Base-by-base conservation (phyloP, 1,139 yeast genomes). In the Pichia sp. region DNA sequence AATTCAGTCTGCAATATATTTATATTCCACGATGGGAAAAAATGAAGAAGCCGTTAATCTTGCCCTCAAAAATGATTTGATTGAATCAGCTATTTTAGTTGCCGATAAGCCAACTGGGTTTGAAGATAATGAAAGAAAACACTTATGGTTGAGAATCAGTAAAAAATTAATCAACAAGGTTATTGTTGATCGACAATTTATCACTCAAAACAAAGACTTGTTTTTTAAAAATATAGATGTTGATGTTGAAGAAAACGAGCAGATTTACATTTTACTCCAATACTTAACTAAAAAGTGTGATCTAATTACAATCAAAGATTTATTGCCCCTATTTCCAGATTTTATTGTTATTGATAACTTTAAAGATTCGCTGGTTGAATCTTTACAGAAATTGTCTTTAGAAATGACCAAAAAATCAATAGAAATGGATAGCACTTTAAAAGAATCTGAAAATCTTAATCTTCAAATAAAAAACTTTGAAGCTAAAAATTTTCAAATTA, bases 281-380 rank as follows among this genome's bases (percentile, higher is more conserved):
- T 83, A 50, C 61, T 69, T 76, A 47, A 67, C 74, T 63, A 72
- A 66, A 48, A 79, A 65, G 57, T 78, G 84, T 52, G 81, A 76
- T 28, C 54, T 74, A n/a, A 67, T 92, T 29, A 76, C 82, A 3
- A 81, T 92, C 46, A 90, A 87, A 57, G 97, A 92, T 58, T 64
- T 94, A 37, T 66, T 94, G 43, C 95, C 95, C 1, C 68, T 88
- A 34, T 83, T 90, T 58, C 96, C 97, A 0, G 92, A 88, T 57
- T 79, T 86, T 48, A 77, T 87, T 0, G 81, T 86, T 44, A 83
- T 92, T 45, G 95, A 88, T 57, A 81, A 86, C 52, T 78, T 92
- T 63, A 88, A 88, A 58, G 86, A 84, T 45, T 96, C 89, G 58
- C 79, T 94, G 37, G 87, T 92, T 33, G 71, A 75, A 39, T 85